Evolutionary conservation across 345 rosid species (phyloP).

Genomic region (Angophora floribunda): DNA sequence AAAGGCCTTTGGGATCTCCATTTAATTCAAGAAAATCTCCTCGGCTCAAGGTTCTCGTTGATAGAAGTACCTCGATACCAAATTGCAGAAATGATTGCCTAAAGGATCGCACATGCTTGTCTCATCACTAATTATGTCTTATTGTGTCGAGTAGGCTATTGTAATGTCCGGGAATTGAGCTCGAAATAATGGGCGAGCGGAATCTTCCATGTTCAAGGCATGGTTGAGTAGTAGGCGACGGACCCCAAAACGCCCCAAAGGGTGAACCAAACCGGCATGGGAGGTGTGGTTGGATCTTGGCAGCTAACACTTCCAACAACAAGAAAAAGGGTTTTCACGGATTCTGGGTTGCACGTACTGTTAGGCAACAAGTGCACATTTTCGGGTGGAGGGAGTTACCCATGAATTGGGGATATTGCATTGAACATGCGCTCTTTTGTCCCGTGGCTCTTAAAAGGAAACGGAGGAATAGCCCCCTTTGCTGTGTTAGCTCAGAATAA

Average conservation of each 20-base stretch:
- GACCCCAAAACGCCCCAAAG: background rate
- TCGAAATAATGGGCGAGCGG: background rate
- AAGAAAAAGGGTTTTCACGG: background rate
- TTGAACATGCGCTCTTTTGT: background rate
- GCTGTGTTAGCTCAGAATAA: background rate
- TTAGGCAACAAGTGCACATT: background rate
- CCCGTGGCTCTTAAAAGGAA: background rate
- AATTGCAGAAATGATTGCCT: background rate
- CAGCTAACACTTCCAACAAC: background rate
- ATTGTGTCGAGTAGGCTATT: background rate
- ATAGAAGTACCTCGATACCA: background rate
- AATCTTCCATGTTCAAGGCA: background rate
- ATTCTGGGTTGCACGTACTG: background rate
- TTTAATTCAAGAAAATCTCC: background rate
- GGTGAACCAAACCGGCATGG: background rate
- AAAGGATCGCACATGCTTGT: background rate
- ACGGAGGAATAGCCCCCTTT: background rate
- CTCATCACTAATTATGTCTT: background rate
- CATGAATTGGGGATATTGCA: background rate
- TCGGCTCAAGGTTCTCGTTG: background rate
- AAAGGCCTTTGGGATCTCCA: background rate
- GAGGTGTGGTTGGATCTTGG: background rate
- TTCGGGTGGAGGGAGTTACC: background rate
- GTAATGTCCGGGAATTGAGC: background rate
- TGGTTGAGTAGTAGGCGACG: background rate